Percentiles rank a stretch among this genome's conserved stretches.
phyloP scores from a whole-genome alignment of 2,329 filamentous ascomycete genomes.

The Scopulariopsis brevicaulis region DNA sequence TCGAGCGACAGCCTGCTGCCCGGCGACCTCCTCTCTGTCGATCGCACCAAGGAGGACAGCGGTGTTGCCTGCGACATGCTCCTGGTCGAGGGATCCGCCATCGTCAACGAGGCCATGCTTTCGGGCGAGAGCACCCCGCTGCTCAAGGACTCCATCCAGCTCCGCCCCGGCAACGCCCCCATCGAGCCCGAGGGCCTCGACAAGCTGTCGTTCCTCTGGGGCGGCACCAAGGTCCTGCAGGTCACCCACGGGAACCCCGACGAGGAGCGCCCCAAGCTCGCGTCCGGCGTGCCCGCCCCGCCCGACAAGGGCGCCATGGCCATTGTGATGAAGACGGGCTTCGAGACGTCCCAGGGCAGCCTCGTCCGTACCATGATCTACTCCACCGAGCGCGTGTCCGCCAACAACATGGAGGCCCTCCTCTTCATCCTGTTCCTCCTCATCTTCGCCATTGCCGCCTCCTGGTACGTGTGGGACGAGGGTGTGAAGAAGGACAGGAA shows the following conservation, averaged over 20 bases:
- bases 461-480: constrained; percentile 98
- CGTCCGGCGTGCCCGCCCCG: constrained; percentile 68
- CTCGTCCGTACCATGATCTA: constrained; percentile 99
- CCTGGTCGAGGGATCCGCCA: constrained; percentile 85
- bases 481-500: constrained; percentile 91
- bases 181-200: constrained; percentile 87
- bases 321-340: constrained; percentile 92
- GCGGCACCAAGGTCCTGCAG: constrained; percentile 94
- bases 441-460: constrained; percentile 91
- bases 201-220: constrained; percentile 94
- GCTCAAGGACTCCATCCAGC: constrained; percentile 88
- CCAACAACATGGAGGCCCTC: constrained; percentile 93
- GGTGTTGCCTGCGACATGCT: constrained; percentile 97
- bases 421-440: constrained; percentile 95
- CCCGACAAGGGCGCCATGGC: constrained; percentile 92
- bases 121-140: constrained; percentile 96
- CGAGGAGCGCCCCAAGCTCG: constrained; percentile 58
- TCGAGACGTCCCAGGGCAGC: constrained; percentile 96
- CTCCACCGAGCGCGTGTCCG: constrained; percentile 96
- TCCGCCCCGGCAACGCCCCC: constrained; percentile 68
- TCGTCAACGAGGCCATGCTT: constrained; percentile 98
- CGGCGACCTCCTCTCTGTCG: constrained; percentile 85
- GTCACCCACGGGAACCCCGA: constrained; percentile 77
- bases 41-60: constrained; percentile 90
- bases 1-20: constrained; percentile 87